Conservation (phyloP, 73 alveolate genomes). For the Paramecium pentaurelia region DNA sequence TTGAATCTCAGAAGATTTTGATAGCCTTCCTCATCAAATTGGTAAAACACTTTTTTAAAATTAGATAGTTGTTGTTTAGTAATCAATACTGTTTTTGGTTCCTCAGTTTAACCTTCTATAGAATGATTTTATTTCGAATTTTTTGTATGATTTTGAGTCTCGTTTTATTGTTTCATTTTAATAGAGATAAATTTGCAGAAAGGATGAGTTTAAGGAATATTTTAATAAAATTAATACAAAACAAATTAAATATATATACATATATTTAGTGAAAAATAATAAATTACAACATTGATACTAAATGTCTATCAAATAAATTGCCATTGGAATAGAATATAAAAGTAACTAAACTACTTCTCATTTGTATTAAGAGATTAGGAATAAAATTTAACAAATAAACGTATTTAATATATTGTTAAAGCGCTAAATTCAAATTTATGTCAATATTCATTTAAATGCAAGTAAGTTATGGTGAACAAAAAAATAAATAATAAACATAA, state of each 20-base stretch:
- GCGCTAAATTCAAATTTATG: not conserved
- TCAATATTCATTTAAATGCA: not conserved
- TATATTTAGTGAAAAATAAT: not conserved
- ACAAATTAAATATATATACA: not conserved
- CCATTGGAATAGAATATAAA: too few relatives aligned
- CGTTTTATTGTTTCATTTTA: not conserved
- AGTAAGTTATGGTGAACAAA: not conserved
- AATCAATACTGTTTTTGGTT: not conserved
- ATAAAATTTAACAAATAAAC: not conserved
- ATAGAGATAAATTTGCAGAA: not conserved
- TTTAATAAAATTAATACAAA: not conserved
- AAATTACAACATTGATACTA: not conserved
- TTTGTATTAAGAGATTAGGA: not conserved
- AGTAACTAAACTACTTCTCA: not conserved
- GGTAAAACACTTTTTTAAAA: not conserved
- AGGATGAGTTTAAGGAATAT: not conserved
- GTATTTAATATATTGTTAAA: not conserved
- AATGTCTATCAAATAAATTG: not conserved
- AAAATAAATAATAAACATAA: not conserved
- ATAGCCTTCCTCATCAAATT: not conserved
- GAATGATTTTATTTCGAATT: not conserved
- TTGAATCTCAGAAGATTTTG: not conserved
- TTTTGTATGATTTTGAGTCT: not conserved
- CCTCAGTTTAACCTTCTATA: not conserved
- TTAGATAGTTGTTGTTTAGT: not conserved